Base-by-base conservation (phyloP, 2,329 filamentous ascomycete species). In the Pseudonectria foliicola region DNA sequence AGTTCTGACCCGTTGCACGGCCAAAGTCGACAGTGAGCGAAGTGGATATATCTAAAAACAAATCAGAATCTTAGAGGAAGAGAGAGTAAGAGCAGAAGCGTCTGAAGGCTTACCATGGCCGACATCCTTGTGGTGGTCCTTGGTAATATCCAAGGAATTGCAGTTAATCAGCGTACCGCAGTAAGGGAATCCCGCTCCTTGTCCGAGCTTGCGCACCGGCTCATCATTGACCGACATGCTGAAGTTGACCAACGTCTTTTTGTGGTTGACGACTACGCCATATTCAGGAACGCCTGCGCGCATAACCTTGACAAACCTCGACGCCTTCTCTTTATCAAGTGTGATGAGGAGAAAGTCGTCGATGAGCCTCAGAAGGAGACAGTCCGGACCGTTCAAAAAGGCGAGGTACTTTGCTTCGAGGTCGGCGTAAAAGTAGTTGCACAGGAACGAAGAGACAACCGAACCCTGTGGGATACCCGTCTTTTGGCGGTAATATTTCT, bases 261-360 rank as follows among this genome's bases (percentile, higher is more conserved):
- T 65, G 1, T 75, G 67, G 54, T 83, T 90, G 35, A 95, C 80
- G 4, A 67, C 60, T 4, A 95, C 81, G 4, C 92, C 92, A 53
- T 93, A 96, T 24, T 80, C 73, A 0, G 82, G 75, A 25, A 92
- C 60, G 2, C 89, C 90, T 1, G 62, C 59, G 49, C 94, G 82
- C 89, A 98, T 95, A 12, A 75, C 70, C 38, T 79, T 65, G 13
- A 95, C 68, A 54, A 98, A 96, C 2, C 63, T 66, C 38, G 68
- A 68, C 0, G 87, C 90, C 49, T 89, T 77, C 7, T 58, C 46
- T 34, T 62, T 66, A 31, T 85, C 71, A 0, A 80, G 78, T 0
- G 85, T 95, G 50, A 98, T 80, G 29, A 98, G 75, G 4, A 96
- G 67, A 49, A 96, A 98, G 52, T 98, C 92, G 49, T 98, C 92